A percentile compares a stretch with the other conserved stretches of the same genome.
Conservation (phyloP, 2,329 filamentous ascomycete genomes). For the Fusarium albosuccineum region DNA sequence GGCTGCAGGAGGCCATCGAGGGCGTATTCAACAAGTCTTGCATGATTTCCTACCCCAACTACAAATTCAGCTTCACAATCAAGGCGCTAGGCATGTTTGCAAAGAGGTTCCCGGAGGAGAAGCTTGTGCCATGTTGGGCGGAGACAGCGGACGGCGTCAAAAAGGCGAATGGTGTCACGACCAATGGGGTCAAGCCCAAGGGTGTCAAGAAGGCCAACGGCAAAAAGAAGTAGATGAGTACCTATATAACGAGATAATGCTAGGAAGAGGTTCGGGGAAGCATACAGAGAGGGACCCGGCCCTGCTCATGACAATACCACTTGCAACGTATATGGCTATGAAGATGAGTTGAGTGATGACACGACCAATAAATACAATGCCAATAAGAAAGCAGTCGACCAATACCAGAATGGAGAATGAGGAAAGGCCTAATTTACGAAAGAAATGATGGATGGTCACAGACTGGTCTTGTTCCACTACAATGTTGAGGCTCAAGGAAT, state of each 20-base stretch:
- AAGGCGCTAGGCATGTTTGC: constrained; percentile 94
- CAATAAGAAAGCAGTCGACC: too few species aligned
- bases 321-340: too few species aligned
- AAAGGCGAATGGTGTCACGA: not conserved
- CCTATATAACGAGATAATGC: not conserved
- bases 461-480: too few species aligned
- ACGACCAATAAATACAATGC: too few species aligned
- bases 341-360: too few species aligned
- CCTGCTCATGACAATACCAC: too few species aligned
- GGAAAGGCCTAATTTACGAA: too few species aligned
- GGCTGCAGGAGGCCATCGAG: constrained; percentile 95
- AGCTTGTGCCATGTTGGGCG: constrained; percentile 53
- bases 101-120: constrained; percentile 75
- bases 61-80: constrained; percentile 96
- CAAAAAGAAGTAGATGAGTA: not conserved
- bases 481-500: too few species aligned
- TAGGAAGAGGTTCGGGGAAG: not conserved
- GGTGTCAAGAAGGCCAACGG: not conserved
- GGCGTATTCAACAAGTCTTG: constrained; percentile 99
- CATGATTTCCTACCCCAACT: constrained; percentile 99
- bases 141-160: constrained; percentile 14
- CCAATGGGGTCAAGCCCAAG: not conserved
- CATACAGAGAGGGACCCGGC: not conserved
- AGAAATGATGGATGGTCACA: too few species aligned
- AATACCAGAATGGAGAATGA: too few species aligned